Percentiles rank a stretch among this genome's conserved stretches.
Evolutionary conservation across 2,329 filamentous ascomycete genomes (phyloP).

Genomic region (Trichoderma sp.): DNA sequence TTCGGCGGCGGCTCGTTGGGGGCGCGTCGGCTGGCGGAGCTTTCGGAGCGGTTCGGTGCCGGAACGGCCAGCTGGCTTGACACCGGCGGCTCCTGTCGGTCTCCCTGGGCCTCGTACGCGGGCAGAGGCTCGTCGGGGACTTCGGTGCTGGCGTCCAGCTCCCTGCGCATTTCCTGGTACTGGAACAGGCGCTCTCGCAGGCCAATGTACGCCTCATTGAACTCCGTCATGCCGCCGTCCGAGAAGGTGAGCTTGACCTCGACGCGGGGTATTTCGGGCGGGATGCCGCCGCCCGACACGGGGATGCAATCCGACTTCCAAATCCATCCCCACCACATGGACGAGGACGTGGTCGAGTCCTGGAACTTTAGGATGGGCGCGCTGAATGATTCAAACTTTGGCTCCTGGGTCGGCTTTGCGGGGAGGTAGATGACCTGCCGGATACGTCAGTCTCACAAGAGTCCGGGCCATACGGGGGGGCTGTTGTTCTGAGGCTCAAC

Average conservation of each 20-base stretch:
- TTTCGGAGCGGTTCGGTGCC: slow-evolving; percentile 41
- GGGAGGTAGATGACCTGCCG: slow-evolving; percentile 80
- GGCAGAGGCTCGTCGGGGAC: slow-evolving; percentile 86
- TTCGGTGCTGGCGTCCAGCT: slow-evolving; percentile 63
- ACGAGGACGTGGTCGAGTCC: slow-evolving; percentile 76
- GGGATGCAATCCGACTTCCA: slow-evolving; percentile 83
- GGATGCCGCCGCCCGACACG: slow-evolving; percentile 80
- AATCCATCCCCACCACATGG: slow-evolving; percentile 91
- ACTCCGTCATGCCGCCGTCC: slow-evolving; percentile 93
- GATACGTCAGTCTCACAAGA: slow-evolving; percentile 5
- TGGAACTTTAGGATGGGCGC: slow-evolving; percentile 83
- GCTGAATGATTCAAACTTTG: slow-evolving; percentile 79
- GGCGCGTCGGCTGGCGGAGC: slow-evolving; percentile 45
- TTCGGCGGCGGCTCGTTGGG: slow-evolving; percentile 81
- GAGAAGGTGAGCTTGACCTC: slow-evolving; percentile 88
- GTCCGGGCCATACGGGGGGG: slow-evolving; percentile 3
- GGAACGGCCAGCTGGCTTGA: slow-evolving; percentile 34
- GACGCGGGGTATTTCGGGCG: slow-evolving; percentile 69
- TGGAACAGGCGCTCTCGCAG: slow-evolving; percentile 84
- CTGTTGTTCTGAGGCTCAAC: slow-evolving; percentile 36
- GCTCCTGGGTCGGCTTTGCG: slow-evolving; percentile 62
- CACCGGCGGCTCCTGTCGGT: slow-evolving; percentile 31
- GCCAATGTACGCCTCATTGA: slow-evolving; percentile 77
- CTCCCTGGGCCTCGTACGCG: slow-evolving; percentile 70
- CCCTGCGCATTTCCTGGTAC: slow-evolving; percentile 72